These are phyloP conservation scores for Tagetes erecta DNA, from an alignment of 129 eudicot species.

Conservation along the genomic window DNA sequence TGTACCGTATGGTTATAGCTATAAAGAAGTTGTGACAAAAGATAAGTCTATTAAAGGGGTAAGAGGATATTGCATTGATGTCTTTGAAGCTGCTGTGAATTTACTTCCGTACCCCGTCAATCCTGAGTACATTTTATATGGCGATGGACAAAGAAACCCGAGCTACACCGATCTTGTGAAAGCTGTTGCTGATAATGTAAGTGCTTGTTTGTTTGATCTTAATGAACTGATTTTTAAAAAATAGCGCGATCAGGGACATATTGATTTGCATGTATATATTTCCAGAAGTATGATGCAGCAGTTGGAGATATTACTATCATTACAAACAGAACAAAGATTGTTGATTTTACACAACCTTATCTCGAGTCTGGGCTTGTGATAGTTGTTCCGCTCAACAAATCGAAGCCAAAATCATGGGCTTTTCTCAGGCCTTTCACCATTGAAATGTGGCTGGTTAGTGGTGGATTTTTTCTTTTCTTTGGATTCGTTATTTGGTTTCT, in stretches of 20 bases:
- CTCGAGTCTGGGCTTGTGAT: conserved; percentile 83
- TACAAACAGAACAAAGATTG: conserved; percentile 71
- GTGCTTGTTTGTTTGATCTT: conserved; percentile 25
- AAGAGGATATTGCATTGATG: conserved; percentile 79
- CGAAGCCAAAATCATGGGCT: conserved; percentile 67
- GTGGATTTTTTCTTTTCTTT: conserved; percentile 62
- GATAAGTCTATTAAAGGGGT: conserved; percentile 62
- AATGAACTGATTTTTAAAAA: not conserved
- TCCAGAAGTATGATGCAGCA: conserved; percentile 81
- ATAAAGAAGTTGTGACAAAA: conserved; percentile 51
- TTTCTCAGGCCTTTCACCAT: conserved; percentile 72
- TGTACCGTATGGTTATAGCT: conserved; percentile 68
- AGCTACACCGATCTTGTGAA: conserved; percentile 51
- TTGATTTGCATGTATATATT: conserved; percentile 8
- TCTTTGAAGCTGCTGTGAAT: conserved; percentile 81
- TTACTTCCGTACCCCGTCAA: conserved; percentile 78
- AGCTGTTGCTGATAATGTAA: conserved; percentile 65
- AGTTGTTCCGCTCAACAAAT: conserved; percentile 51
- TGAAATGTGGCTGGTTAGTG: conserved; percentile 83
- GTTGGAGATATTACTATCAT: conserved; percentile 80
- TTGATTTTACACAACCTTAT: conserved; percentile 83
- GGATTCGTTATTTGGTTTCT: conserved; percentile 86
- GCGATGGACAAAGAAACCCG: conserved; percentile 73
- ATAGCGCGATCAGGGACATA: not conserved
- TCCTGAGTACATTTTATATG: conserved; percentile 55